Percentiles rank a stretch among this genome's conserved stretches.
Conservation (phyloP, 2,329 filamentous ascomycete genomes). For the Pseudogymnoascus sp. region DNA sequence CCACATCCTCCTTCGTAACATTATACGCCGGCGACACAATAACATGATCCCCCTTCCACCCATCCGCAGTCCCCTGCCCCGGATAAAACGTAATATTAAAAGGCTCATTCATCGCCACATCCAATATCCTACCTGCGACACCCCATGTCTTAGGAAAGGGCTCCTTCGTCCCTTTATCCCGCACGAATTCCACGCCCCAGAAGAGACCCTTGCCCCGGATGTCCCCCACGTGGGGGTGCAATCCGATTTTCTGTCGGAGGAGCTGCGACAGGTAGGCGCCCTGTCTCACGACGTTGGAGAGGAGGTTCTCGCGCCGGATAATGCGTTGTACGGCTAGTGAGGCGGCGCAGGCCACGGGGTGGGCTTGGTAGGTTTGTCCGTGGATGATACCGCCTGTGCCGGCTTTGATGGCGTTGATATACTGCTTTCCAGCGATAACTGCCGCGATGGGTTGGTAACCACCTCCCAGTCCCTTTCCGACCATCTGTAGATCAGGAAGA, state of each 20-base stretch:
- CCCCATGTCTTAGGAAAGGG: constrained; percentile 36
- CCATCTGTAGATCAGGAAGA: constrained; percentile 54
- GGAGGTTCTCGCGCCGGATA: constrained; percentile 45
- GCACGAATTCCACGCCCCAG: constrained; percentile 47
- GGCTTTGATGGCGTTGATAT: constrained; percentile 34
- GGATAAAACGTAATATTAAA: constrained; percentile 52
- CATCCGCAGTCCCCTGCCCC: constrained; percentile 46
- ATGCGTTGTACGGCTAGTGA: constrained; percentile 55
- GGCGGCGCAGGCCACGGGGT: constrained; percentile 49
- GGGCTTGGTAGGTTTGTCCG: constrained; percentile 52
- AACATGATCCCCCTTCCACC: constrained; percentile 51
- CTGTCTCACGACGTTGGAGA: constrained; percentile 48
- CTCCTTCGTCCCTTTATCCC: constrained; percentile 39
- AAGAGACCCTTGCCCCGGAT: constrained; percentile 53
- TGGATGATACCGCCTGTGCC: constrained; percentile 23
- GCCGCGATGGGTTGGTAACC: constrained; percentile 55
- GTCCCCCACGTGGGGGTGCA: constrained; percentile 46
- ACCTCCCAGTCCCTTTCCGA: constrained; percentile 58
- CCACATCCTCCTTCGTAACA: constrained; percentile 43
- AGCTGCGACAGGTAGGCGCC: constrained; percentile 39
- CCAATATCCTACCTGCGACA: constrained; percentile 41
- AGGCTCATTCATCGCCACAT: constrained; percentile 30
- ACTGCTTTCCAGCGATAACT: constrained; percentile 43
- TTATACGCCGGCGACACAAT: constrained; percentile 54
- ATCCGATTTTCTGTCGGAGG: constrained; percentile 35